Evolutionary conservation across 2,329 filamentous ascomycete species (phyloP), one percentile per base, ranked within the genome.

Genomic region (Exophiala sp.): DNA sequence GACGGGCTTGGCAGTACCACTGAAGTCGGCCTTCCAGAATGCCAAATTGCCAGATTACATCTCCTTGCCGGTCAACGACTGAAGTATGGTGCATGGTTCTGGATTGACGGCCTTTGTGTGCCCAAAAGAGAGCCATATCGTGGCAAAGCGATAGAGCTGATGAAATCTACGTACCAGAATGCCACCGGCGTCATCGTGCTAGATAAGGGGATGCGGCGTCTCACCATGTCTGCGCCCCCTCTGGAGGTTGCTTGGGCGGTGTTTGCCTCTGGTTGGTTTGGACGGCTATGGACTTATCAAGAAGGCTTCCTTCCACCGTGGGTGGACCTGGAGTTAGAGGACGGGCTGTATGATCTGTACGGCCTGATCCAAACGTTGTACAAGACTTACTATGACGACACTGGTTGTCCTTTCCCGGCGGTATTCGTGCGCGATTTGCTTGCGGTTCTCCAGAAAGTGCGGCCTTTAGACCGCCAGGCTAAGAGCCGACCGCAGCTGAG

Each of bases 401-500:
- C 4, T 13, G 35, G 14, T 4, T 18, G 35, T 13, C 35, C 35
- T n/a, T 34, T 43, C 10, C 39, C 24, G 5, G 32, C 30, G 16
- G 38, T 43, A 11, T 34, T 49, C 23, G 18, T 43, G 23, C 46
- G 39, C 22, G 46, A 35, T 21, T 19, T 41, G 13, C 29, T 39
- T 21, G 35, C 46, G 19, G 22, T 48, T 9, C 38, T 34, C 11
- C 46, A 48, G 24, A 41, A 34, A 29, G 35, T 24, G 10, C 38
- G 39, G 13, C 27, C 27, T 13, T 7, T 41, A 11, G 32, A 43
- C 35, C 23, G 38, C 46, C 27, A 32, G 14, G 32, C 42, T 6
- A 38, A 38, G 19, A 18, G 13, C 35, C 42, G 42, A 14, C 16
- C 42, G 13, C 16, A 11, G 7, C 14, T 13, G 2, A 38, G 14